These are phyloP conservation scores for Kwoniella europaea DNA, from an alignment of 768 basidiomycete genomes.

Conservation along the genomic window DNA sequence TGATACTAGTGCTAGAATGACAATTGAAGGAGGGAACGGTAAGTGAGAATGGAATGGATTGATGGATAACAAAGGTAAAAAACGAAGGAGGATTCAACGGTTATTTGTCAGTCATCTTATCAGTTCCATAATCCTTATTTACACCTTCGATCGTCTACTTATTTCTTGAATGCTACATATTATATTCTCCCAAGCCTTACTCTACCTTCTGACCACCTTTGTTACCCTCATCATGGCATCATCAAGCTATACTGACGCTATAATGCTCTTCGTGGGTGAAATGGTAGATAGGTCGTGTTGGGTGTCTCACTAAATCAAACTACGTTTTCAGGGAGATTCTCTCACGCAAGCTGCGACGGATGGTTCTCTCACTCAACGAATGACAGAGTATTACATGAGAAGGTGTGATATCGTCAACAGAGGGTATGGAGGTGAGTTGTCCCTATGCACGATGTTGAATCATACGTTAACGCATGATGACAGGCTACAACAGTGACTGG, in stretches of 20 bases:
- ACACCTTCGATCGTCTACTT: not conserved
- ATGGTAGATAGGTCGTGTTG: not conserved
- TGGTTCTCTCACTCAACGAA: slow-evolving; percentile 69
- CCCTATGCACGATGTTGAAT: not conserved
- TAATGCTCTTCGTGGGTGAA: slow-evolving; percentile 52
- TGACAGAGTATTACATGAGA: slow-evolving; percentile 76
- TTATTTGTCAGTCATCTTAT: not conserved
- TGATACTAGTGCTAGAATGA: not conserved
- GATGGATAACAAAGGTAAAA: not conserved
- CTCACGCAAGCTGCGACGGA: slow-evolving; percentile 48
- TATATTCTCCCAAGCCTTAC: not conserved
- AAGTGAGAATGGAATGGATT: not conserved
- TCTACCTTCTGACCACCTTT: not conserved
- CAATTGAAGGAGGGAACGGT: not conserved
- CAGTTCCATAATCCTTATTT: not conserved
- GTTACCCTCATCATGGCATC: slow-evolving; percentile 30
- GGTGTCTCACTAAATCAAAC: not conserved
- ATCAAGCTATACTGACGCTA: slow-evolving; percentile 41
- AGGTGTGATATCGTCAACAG: slow-evolving; percentile 86
- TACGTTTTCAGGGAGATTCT: slow-evolving; percentile 47
- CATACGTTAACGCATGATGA: not conserved
- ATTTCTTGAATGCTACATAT: not conserved
- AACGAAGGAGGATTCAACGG: slow-evolving; percentile 10
- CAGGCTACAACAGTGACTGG: slow-evolving; percentile 77
- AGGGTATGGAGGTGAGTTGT: slow-evolving; percentile 63